Percentiles rank a stretch among this genome's conserved stretches.
These are phyloP conservation scores for Gossypium schwendimanii DNA, from an alignment of 441 rosid species.

Conservation along the genomic window DNA sequence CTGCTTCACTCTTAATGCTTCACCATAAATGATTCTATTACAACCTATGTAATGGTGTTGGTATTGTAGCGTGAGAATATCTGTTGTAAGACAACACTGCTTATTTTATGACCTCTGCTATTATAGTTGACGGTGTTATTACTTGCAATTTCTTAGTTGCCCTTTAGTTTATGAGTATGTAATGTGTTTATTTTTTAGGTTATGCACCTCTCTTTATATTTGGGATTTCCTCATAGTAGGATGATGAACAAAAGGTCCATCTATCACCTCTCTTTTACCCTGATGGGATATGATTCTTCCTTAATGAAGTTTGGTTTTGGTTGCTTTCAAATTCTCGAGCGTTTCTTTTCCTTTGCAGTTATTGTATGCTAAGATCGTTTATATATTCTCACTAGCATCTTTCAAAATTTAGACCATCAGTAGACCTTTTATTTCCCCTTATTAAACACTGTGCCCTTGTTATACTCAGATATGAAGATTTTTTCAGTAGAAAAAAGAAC, in stretches of 20 bases:
- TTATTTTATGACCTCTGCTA: background rate
- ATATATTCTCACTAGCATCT: background rate
- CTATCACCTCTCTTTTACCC: background rate
- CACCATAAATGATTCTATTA: background rate
- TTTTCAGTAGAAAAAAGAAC: slow-evolving; percentile 50
- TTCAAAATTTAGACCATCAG: background rate
- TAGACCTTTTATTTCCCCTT: slow-evolving; percentile 2
- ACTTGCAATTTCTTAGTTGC: too few species aligned
- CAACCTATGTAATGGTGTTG: background rate
- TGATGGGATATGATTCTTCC: background rate
- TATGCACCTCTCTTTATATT: background rate
- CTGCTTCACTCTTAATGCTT: background rate
- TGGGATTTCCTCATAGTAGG: background rate
- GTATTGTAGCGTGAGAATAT: background rate
- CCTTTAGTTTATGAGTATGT: background rate
- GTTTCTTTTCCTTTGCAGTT: slow-evolving; percentile 4
- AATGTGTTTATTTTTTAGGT: background rate
- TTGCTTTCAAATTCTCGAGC: background rate
- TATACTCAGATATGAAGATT: slow-evolving; percentile 63
- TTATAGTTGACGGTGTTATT: background rate
- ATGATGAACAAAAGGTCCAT: background rate
- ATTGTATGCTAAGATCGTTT: background rate
- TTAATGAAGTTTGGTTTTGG: background rate
- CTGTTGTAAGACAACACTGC: background rate
- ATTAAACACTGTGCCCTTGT: background rate